phyloP scores from a whole-genome alignment of 2,329 filamentous ascomycete genomes.

The Colletotrichum somersetense region DNA sequence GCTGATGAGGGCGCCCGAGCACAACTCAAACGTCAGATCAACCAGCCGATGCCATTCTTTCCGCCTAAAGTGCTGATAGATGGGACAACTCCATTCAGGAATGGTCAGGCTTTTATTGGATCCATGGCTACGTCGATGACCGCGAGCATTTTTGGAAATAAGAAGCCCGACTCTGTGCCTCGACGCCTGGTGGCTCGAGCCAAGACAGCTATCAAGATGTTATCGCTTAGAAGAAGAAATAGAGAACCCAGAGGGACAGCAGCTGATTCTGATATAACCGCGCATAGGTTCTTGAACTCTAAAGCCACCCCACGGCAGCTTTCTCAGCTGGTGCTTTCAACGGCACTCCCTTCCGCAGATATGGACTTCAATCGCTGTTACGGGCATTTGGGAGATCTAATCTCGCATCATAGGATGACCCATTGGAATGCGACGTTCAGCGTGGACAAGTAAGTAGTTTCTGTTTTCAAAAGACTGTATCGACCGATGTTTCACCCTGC shows the following conservation, averaged over 20 bases:
- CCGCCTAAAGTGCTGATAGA: background rate
- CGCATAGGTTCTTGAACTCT: background rate
- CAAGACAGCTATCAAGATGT: background rate
- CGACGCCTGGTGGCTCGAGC: background rate
- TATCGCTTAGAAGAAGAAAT: background rate
- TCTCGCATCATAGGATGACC: background rate
- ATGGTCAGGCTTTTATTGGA: background rate
- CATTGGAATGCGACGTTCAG: background rate
- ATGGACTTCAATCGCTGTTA: background rate
- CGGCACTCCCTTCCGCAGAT: background rate
- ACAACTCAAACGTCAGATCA: background rate
- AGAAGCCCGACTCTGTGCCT: background rate
- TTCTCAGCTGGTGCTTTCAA: background rate
- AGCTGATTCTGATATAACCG: too few species aligned
- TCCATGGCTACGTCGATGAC: background rate
- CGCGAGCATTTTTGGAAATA: background rate
- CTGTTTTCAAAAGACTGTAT: too few species aligned
- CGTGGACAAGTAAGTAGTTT: background rate
- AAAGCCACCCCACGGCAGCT: background rate
- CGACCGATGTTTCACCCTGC: too few species aligned
- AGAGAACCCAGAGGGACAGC: background rate
- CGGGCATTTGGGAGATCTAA: background rate
- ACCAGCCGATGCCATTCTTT: slow-evolving; percentile 1
- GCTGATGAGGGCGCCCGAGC: slow-evolving; percentile 4
- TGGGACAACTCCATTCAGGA: background rate